phyloP scores from a whole-genome alignment of 75 land plant genomes.

The Azolla pinnata region DNA sequence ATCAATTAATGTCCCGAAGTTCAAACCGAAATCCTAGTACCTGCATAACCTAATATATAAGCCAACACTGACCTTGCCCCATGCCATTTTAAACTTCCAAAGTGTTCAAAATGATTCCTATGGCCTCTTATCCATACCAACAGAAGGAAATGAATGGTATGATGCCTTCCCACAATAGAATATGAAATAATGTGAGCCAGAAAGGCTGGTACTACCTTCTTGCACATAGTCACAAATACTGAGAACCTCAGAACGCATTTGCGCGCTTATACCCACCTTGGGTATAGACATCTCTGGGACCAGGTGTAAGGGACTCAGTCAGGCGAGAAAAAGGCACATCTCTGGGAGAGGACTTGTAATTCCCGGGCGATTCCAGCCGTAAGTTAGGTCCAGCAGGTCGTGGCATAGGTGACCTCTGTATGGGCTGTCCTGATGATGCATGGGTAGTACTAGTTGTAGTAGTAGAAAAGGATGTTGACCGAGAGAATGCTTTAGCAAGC shows the following conservation, averaged over 20 bases:
- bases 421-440: slow-evolving; percentile 19
- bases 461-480: slow-evolving; percentile 42
- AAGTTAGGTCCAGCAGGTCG: slow-evolving; percentile 15
- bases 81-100: too few species aligned
- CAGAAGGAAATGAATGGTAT: too few species aligned
- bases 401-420: slow-evolving; percentile 27
- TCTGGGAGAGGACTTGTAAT: slow-evolving; percentile 4
- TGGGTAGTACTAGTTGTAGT: slow-evolving; percentile 7
- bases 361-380: slow-evolving; percentile 11
- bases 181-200: too few species aligned
- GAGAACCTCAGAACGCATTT: slow-evolving; percentile 3
- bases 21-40: too few species aligned
- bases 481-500: slow-evolving; percentile 86
- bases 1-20: too few species aligned
- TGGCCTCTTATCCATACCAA: too few species aligned
- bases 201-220: too few species aligned
- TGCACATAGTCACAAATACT: too few species aligned
- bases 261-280: slow-evolving; percentile 2
- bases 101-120: too few species aligned
- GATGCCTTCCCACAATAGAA: too few species aligned
- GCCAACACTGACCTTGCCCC: too few species aligned
- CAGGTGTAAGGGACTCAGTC: slow-evolving; percentile 19
- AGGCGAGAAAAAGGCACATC: slow-evolving; percentile 69
- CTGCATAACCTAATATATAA: too few species aligned
- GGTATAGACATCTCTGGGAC: background rate